phyloP scores from a whole-genome alignment of 2,329 filamentous ascomycete genomes.

The Trichophaea hybrida region DNA sequence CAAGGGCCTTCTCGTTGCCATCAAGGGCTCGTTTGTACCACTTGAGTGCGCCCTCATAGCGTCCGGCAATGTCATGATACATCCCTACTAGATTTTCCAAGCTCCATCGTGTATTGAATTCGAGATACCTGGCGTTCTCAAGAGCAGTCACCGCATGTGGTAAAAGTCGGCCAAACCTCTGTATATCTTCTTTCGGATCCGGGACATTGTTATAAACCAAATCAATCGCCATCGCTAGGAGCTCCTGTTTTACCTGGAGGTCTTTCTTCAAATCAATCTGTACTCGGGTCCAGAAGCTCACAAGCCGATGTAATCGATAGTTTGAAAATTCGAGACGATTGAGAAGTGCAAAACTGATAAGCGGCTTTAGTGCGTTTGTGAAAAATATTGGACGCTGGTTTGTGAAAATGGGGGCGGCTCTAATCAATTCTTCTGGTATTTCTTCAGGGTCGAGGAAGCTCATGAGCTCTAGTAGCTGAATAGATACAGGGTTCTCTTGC shows the following conservation, averaged over 20 bases:
- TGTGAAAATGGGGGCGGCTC: neutral
- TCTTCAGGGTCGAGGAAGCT: slow-evolving; percentile 6
- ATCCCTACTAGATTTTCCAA: neutral
- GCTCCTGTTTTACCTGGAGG: neutral
- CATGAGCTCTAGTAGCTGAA: slow-evolving; percentile 7
- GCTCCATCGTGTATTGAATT: neutral
- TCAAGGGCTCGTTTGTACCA: neutral
- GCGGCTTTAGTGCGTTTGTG: neutral
- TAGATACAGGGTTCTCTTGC: neutral
- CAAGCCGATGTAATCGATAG: slow-evolving; percentile 4
- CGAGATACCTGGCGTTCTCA: neutral
- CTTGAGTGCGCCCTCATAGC: neutral
- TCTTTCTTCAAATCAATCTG: neutral
- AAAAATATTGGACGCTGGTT: neutral
- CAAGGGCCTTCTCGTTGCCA: slow-evolving; percentile 7
- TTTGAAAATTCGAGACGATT: neutral
- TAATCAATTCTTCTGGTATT: slow-evolving; percentile 7
- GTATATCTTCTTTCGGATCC: neutral
- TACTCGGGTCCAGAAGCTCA: slow-evolving; percentile 3
- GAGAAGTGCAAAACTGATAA: slow-evolving; percentile 6
- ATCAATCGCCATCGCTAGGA: neutral
- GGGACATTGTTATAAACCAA: neutral
- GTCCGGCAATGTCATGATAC: neutral
- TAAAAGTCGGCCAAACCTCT: slow-evolving; percentile 5
- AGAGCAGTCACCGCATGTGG: neutral